phyloP scores from a whole-genome alignment of 306 rosid species.

The Gleditsia sinensis region DNA sequence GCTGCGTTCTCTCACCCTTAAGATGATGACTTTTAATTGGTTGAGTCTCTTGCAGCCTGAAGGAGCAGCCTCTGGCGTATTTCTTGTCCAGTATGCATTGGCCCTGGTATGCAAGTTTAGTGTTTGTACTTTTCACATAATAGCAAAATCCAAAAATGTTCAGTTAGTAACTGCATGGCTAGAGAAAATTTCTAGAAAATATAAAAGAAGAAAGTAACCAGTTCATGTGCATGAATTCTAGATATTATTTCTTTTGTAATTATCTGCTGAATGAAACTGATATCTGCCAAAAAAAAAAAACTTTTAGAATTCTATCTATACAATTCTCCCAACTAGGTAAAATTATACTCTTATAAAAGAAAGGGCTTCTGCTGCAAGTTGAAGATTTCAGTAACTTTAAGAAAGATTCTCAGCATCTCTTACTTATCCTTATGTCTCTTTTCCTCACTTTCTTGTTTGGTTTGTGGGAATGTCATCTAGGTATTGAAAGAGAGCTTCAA shows the following conservation, averaged over 20 bases:
- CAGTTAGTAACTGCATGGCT: conserved; percentile 1
- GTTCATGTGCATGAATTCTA: background rate
- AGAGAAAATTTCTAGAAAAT: background rate
- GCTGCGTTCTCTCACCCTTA: background rate
- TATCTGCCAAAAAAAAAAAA: background rate
- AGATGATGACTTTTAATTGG: conserved; percentile 33
- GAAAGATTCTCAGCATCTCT: conserved; percentile 1
- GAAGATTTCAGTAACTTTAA: conserved; percentile 1
- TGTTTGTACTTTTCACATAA: conserved; percentile 15
- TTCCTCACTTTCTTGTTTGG: background rate
- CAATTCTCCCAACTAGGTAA: too few relatives aligned
- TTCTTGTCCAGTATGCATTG: conserved; percentile 90
- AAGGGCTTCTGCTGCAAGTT: background rate
- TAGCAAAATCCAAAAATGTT: background rate
- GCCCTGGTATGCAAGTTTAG: conserved; percentile 71
- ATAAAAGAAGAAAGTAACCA: background rate
- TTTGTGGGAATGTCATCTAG: conserved; percentile 45
- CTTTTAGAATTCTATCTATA: too few relatives aligned
- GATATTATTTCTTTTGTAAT: background rate
- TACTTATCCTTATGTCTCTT: background rate
- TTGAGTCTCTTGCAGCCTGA: conserved; percentile 77
- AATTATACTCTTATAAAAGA: background rate
- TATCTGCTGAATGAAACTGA: conserved; percentile 3
- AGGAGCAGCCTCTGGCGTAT: conserved; percentile 70
- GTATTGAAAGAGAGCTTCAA: conserved; percentile 96